These are phyloP conservation scores for Fraxinus latifolia DNA, from an alignment of 305 asterid genomes.

Conservation along the genomic window DNA sequence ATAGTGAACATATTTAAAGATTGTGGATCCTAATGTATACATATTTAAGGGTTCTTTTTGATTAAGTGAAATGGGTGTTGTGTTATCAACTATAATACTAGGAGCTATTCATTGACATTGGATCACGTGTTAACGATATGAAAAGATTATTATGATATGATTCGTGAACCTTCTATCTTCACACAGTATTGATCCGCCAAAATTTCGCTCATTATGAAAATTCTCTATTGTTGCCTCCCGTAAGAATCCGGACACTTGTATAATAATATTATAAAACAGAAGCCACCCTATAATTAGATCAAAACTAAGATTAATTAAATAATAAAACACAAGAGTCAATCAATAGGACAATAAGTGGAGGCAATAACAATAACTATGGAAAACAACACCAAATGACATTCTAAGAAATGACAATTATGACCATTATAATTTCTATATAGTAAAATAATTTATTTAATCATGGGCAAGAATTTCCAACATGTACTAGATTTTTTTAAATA, in stretches of 20 bases:
- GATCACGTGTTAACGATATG: neutral
- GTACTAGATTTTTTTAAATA: neutral
- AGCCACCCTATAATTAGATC: neutral
- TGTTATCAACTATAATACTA: no score
- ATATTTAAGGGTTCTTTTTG: neutral
- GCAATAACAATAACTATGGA: neutral
- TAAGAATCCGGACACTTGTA: neutral
- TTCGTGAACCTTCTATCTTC: neutral
- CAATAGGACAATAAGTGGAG: slow-evolving; percentile 37
- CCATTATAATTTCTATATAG: neutral
- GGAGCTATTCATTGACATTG: neutral
- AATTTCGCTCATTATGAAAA: neutral
- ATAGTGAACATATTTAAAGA: neutral
- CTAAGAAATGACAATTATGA: neutral
- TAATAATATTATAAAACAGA: no score
- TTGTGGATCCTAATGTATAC: neutral
- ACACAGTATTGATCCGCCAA: neutral
- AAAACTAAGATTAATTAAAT: neutral
- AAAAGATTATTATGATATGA: slow-evolving; percentile 5
- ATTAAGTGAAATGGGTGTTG: neutral
- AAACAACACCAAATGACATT: neutral
- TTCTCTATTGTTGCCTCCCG: neutral
- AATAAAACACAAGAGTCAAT: slow-evolving; percentile 17
- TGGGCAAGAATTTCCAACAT: neutral
- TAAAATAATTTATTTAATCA: neutral